Evolutionary conservation across 441 rosid species (phyloP), one percentile per base, ranked within the genome.

Genomic region (Populus hybrid): DNA sequence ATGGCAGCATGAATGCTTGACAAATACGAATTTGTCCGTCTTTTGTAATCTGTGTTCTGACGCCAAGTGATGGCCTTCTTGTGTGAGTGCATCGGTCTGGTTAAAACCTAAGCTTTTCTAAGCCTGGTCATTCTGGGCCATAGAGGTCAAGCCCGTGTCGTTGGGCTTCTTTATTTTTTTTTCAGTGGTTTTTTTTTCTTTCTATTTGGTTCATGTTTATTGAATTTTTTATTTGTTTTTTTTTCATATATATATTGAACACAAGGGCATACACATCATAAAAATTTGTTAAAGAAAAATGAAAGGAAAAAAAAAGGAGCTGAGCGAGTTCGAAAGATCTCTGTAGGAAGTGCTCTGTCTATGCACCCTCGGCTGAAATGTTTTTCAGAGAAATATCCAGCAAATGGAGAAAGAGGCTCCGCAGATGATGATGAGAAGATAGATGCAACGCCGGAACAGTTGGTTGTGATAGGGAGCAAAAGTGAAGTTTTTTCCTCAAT

Each of bases 401-500:
- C 36, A 50, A 16, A 16, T 11, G 19, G 67, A 57, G 46, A 72
- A 64, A 74, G 42, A 67, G 67, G 42, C 32, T 30, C 12, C 3
- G 63, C 59, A 4, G 72, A 81, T 7, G 63, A 73, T 61, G 87
- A 81, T 70, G 72, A 63, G 2, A 79, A 69, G 79, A 82, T 85
- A 75, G 91, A 86, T 57, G 82, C 73, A 38, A 2, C 81, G 38
- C 40, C 86, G 28, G 83, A 78, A 19, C 76, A 77, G 46, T 9
- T 83, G 7, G 84, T 82, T 57, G 16, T 85, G 23, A 65, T 90
- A 92, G 24, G 96, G 93, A 16, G 91, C 84, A 14, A 90, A 92
- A 84, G 88, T 88, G 32, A 89, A 87, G 69, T 94, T 91, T 78
- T 34, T 88, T 91, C 68, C 82, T 92, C 19, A 90, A 86, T 72